Percentiles rank a stretch among this genome's conserved stretches.
Conservation (phyloP, 768 basidiomycete genomes). For the Multifurca ochricompacta region DNA sequence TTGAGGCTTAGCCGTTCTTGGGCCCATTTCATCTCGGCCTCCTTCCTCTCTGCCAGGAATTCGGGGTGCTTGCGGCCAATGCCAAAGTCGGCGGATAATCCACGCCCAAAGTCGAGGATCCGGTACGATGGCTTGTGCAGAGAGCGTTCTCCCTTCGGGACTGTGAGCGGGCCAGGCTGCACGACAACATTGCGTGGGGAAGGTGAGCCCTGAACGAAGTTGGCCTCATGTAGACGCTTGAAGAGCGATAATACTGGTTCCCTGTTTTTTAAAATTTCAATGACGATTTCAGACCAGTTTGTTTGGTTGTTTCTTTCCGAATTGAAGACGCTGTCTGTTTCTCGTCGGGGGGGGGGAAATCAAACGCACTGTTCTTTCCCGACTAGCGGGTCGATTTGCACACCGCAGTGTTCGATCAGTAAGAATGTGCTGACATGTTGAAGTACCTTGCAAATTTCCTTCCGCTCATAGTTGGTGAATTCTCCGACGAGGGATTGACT, state of each 20-base stretch:
- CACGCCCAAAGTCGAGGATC: constrained; percentile 45
- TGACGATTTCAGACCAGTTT: background rate
- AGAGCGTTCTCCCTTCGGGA: constrained; percentile 26
- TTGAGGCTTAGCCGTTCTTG: no score
- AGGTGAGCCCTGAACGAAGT: constrained; percentile 36
- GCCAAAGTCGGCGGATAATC: no score
- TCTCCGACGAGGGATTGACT: background rate
- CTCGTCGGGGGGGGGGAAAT: constrained; percentile 24
- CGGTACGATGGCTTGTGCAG: constrained; percentile 33
- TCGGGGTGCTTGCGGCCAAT: no score
- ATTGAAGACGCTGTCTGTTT: no score
- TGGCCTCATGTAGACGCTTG: constrained; percentile 34
- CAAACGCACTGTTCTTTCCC: no score
- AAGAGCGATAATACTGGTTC: constrained; percentile 29
- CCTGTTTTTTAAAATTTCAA: no score
- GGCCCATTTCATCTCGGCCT: no score
- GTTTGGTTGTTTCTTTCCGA: no score
- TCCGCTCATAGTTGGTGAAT: background rate
- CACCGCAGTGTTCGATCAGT: constrained; percentile 42
- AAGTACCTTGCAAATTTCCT: background rate
- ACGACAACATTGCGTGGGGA: constrained; percentile 37
- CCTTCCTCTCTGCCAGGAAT: no score
- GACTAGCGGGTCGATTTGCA: no score
- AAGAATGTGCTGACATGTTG: constrained; percentile 32
- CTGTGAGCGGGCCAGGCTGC: constrained; percentile 36